Evolutionary conservation across 768 basidiomycete species (phyloP).

Genomic region (Pleurotus eryngii): DNA sequence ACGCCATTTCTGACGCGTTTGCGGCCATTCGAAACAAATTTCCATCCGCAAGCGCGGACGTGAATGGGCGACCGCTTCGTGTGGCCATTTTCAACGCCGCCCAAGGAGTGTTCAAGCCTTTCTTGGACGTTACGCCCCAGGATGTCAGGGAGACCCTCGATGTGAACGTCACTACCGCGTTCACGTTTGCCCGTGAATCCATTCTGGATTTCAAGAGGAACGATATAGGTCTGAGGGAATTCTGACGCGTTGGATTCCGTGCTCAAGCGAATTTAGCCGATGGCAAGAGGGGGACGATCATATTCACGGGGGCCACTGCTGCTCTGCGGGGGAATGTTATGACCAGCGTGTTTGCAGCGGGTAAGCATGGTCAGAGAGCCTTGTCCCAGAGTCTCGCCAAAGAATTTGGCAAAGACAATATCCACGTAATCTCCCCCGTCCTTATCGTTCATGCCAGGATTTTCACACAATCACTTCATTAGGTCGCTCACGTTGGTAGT

Average conservation of each 20-base stretch:
- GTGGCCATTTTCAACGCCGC: slow-evolving; percentile 66
- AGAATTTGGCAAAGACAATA: slow-evolving; percentile 72
- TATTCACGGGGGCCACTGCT: slow-evolving; percentile 76
- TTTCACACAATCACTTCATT: not conserved
- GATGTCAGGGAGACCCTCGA: slow-evolving; percentile 52
- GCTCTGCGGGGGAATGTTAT: slow-evolving; percentile 56
- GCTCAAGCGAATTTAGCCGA: slow-evolving; percentile 21
- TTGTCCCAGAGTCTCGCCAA: slow-evolving; percentile 71
- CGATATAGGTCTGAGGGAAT: slow-evolving; percentile 31
- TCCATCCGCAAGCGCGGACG: slow-evolving; percentile 25
- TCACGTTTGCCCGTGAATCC: slow-evolving; percentile 60
- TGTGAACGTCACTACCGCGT: slow-evolving; percentile 53
- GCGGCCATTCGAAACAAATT: slow-evolving; percentile 41
- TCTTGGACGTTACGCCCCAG: slow-evolving; percentile 58
- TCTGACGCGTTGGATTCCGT: not conserved
- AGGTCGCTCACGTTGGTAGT: slow-evolving; percentile 62
- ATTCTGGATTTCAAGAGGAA: slow-evolving; percentile 61
- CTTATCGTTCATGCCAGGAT: not conserved
- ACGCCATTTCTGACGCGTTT: slow-evolving; percentile 51
- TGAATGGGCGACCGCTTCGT: slow-evolving; percentile 41
- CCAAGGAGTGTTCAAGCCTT: slow-evolving; percentile 58
- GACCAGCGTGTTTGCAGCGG: slow-evolving; percentile 62
- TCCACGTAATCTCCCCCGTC: slow-evolving; percentile 46
- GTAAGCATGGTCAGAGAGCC: slow-evolving; percentile 60
- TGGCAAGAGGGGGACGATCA: slow-evolving; percentile 61